Conservation (phyloP, 2,329 filamentous ascomycete species). For the Fusarium humuli region DNA sequence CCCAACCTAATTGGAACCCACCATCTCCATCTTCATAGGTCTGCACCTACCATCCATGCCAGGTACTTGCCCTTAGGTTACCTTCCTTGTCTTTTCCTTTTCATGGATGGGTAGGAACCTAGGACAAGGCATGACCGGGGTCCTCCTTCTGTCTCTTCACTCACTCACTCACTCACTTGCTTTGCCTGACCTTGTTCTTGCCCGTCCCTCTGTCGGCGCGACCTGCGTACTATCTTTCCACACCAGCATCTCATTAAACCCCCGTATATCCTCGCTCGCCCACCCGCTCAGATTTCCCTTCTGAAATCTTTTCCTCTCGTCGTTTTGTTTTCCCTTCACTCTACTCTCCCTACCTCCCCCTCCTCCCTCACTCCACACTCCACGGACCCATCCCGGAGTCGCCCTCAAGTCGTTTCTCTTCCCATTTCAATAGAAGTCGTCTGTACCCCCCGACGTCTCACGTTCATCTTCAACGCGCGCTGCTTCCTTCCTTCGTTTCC, state of each 20-base stretch:
- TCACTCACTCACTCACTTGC: slow-evolving; percentile 15
- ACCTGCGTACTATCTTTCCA: slow-evolving; percentile 39
- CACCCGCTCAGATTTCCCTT: slow-evolving; percentile 42
- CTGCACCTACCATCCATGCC: slow-evolving; percentile 11
- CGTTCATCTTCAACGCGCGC: slow-evolving; percentile 38
- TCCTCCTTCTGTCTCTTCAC: slow-evolving; percentile 30
- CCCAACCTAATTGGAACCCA: slow-evolving; percentile 38
- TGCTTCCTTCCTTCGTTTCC: slow-evolving; percentile 46
- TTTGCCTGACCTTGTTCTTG: slow-evolving; percentile 25
- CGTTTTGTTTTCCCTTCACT: slow-evolving; percentile 49
- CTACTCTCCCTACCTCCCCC: slow-evolving; percentile 42
- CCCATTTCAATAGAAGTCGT: slow-evolving; percentile 42
- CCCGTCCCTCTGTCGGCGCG: slow-evolving; percentile 33
- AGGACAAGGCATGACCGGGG: not conserved
- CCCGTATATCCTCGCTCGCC: slow-evolving; percentile 46
- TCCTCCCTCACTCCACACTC: slow-evolving; percentile 50
- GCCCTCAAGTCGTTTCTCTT: slow-evolving; percentile 45
- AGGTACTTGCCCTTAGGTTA: slow-evolving; percentile 37
- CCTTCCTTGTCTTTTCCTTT: slow-evolving; percentile 41
- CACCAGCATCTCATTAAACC: slow-evolving; percentile 51
- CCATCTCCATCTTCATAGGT: slow-evolving; percentile 29
- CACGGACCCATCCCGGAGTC: slow-evolving; percentile 49
- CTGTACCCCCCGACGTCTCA: slow-evolving; percentile 41
- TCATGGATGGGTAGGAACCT: slow-evolving; percentile 17
- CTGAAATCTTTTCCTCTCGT: slow-evolving; percentile 49